Conservation (phyloP, 2,329 filamentous ascomycete species). For the Verticillium albo-atrum region DNA sequence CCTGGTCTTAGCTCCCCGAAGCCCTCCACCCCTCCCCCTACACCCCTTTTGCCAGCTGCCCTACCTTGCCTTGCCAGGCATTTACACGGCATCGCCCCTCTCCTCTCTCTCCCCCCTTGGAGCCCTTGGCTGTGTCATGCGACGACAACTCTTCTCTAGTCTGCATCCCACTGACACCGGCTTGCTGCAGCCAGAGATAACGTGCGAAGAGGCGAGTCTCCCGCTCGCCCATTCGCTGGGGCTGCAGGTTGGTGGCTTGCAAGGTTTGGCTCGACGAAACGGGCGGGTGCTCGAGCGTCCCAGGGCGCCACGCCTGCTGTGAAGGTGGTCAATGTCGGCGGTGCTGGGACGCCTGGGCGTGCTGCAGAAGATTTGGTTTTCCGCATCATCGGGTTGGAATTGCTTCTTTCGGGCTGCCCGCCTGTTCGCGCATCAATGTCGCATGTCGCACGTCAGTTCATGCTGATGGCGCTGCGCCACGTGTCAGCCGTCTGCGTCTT, state of each 20-base stretch:
- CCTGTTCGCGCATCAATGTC: neutral
- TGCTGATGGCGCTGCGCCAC: neutral
- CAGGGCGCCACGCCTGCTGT: neutral
- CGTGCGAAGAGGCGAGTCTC: neutral
- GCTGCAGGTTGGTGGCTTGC: neutral
- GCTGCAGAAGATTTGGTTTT: neutral
- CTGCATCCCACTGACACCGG: neutral
- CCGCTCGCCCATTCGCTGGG: neutral
- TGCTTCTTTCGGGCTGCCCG: neutral
- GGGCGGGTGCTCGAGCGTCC: neutral
- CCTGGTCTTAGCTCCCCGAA: neutral
- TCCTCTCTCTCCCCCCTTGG: neutral
- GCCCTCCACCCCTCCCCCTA: neutral
- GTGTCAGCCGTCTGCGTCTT: neutral
- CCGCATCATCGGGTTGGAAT: neutral
- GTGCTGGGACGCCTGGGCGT: neutral
- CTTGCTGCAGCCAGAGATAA: neutral
- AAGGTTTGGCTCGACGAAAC: neutral
- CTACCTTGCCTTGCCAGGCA: neutral
- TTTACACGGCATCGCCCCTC: neutral
- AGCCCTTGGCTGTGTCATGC: neutral
- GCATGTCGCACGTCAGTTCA: neutral
- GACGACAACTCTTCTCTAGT: neutral
- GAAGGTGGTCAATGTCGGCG: neutral
- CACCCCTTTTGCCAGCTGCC: neutral